Evolutionary conservation across 441 rosid species (phyloP), one percentile per base, ranked within the genome.

Genomic region (Omphalea diandra): DNA sequence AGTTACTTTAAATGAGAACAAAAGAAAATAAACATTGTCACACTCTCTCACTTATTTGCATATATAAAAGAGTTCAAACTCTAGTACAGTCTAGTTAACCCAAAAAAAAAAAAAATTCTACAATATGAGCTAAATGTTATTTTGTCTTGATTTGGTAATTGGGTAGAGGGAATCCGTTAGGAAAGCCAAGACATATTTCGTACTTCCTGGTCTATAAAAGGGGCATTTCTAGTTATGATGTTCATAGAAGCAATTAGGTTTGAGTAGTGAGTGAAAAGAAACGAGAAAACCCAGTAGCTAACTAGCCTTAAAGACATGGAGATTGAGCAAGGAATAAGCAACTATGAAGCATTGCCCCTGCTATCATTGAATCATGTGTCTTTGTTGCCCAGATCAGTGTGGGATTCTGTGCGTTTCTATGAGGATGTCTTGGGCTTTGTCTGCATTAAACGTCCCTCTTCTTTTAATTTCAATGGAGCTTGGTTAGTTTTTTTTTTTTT

Each of bases 391-490:
- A 81, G 83, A 73, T 87, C 90, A 3, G 87, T 83, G 24, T 70
- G 84, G 83, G 83, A 75, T 35, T 89, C 91, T 0, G 50, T 43
- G 3, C 68, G 83, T 68, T 89, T 89, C 70, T 87, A 87, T 24
- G 82, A 83, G 74, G 85, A 83, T 44, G 86, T 89, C 50, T 69
- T 89, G 64, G 94, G 94, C 15, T 85, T 89, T 70, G 85, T 75
- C 63, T 75, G 72, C 67, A 84, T 87, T 80, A 89, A 89, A 44
- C 88, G 90, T 69, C 94, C 91, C 44, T 87, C 94, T 71, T 89
- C 94, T 73, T 87, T 89, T 79, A 78, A 84, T 17, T 89, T 89
- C 85, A 89, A 83, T 57, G 94, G 94, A 65, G 94, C 94, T 55
- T 88, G 94, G 94, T 86, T 35, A 66, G 82, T 32, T 43, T 26